Percentiles rank a stretch among this genome's conserved stretches.
Conservation (phyloP, 345 rosid genomes). For the Melaleuca alternifolia region DNA sequence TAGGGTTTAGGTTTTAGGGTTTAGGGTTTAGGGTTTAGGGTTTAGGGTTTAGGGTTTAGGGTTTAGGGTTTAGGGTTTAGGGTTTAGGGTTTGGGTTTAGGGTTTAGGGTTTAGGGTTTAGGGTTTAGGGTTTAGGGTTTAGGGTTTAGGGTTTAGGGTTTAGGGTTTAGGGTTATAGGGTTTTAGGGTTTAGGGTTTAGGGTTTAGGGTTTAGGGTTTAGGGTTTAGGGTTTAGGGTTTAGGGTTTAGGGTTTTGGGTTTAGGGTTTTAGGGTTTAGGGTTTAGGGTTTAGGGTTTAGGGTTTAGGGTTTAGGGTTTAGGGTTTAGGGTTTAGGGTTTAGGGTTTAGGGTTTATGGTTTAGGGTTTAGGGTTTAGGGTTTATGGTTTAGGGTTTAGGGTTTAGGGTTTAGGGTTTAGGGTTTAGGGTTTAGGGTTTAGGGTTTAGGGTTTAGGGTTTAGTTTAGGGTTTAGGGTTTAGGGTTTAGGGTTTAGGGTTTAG, state of each 20-base stretch:
- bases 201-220: background rate
- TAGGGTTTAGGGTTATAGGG: background rate
- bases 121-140: background rate
- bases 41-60: background rate
- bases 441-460: too few relatives aligned
- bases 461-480: background rate
- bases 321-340: background rate
- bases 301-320: background rate
- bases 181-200: background rate
- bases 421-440: background rate
- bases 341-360: background rate
- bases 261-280: background rate
- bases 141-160: background rate
- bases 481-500: too few relatives aligned
- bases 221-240: background rate
- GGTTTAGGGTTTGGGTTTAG: background rate
- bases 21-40: background rate
- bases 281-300: background rate
- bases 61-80: background rate
- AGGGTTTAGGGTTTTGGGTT: background rate
- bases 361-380: background rate
- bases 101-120: background rate
- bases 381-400: background rate
- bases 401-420: constrained; percentile 1
- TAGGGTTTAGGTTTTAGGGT: background rate